Base-by-base conservation (phyloP, 2,329 filamentous ascomycete genomes). In the Fusarium sp. region DNA sequence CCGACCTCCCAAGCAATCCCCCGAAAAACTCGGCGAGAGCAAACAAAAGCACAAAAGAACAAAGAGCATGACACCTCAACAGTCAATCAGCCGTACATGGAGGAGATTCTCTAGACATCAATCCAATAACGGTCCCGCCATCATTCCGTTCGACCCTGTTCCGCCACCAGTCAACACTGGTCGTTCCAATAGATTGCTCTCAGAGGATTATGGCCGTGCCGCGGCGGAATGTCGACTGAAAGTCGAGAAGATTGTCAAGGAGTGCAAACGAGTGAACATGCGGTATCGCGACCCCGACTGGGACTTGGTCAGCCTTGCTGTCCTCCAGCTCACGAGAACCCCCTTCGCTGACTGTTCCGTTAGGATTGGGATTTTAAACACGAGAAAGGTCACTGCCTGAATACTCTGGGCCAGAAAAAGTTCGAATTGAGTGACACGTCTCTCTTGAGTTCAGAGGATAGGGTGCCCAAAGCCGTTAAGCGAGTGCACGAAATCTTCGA, bases 401-500 rank as follows among this genome's bases (percentile, higher is more conserved):
- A 90, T 77, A 86, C 84, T 67, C 82, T 91, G 1, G 87, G 86
- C 31, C 81, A 84, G 29, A 83, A 82, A 18, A 88, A 86, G 71
- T 92, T 89, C 73, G 86, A 90, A 64, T 77, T 91, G 20, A 84
- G 77, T 77, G 77, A 84, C 71, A 80, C 84, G 22, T 83, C 83
- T n/a, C 74, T 88, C 33, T 73, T 84, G 22, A 86, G 86, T 72
- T 85, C 86, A 2, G 87, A 81, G 35, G 85, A 87, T 0, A 81
- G 82, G 14, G 85, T 90, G 24, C 94, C 94, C 31, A 93, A 93
- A 79, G 92, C 93, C 4, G 93, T 96, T 45, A 95, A 94, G 83
- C 88, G 93, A 63, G 89, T 89, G 1, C 85, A 94, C 84, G 92
- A 95, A 80, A 93, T 95, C 52, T 95, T 92, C 77, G 92, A 94